A percentile compares a stretch with the other conserved stretches of the same genome.
Conservation (phyloP, 1,284 basidiomycete genomes). For the Tilletia indica region DNA sequence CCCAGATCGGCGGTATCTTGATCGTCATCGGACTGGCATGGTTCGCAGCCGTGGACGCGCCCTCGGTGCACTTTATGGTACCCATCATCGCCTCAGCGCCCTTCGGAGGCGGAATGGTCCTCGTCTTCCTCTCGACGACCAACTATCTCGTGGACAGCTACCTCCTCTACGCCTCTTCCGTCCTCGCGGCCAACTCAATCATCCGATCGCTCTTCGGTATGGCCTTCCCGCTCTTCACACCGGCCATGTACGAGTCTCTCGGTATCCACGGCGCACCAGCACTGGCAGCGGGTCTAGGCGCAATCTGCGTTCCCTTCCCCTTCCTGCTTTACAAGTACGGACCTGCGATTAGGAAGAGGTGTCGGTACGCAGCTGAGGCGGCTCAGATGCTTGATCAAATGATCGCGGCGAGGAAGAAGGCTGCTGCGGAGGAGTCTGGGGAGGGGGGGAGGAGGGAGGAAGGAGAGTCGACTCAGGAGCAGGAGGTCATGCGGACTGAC, state of each 20-base stretch:
- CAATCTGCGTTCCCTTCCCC: constrained; percentile 27
- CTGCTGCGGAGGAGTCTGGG: not conserved
- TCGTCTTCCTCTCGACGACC: constrained; percentile 23
- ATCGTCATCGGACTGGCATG: constrained; percentile 57
- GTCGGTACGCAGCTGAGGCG: constrained; percentile 27
- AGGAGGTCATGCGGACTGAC: no score
- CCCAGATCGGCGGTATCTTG: constrained; percentile 53
- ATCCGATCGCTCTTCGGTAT: constrained; percentile 25
- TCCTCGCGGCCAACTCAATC: constrained; percentile 26
- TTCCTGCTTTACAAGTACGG: constrained; percentile 26
- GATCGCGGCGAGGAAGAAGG: not conserved
- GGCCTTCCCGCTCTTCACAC: constrained; percentile 30
- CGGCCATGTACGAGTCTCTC: constrained; percentile 25
- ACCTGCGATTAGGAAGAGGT: constrained; percentile 21
- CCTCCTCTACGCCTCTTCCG: constrained; percentile 45
- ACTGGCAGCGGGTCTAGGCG: constrained; percentile 22
- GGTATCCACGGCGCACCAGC: constrained; percentile 27
- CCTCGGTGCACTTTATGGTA: constrained; percentile 45
- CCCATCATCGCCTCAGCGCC: constrained; percentile 28
- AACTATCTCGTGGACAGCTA: constrained; percentile 29
- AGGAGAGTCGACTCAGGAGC: no score
- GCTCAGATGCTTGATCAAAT: constrained; percentile 22
- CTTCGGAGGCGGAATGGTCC: constrained; percentile 27
- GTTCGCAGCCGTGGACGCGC: constrained; percentile 56
- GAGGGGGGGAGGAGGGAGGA: no score